These are phyloP conservation scores for Dichomitus squalens DNA, from an alignment of 1,284 basidiomycete species.

Conservation along the genomic window DNA sequence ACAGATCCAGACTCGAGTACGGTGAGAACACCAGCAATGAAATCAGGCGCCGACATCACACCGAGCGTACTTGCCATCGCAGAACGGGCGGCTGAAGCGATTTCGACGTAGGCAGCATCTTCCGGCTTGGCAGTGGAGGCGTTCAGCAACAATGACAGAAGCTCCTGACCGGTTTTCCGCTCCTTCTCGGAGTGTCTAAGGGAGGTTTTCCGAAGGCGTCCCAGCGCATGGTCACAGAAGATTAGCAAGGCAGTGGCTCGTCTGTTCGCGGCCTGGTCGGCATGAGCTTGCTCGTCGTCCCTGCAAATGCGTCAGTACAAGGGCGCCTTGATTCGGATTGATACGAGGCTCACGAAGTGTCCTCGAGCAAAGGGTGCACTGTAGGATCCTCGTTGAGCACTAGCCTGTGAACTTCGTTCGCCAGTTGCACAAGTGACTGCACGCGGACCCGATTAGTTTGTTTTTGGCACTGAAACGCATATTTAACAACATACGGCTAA, in stretches of 20 bases:
- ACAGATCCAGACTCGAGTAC: conserved; percentile 56
- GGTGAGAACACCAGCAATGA: conserved; percentile 52
- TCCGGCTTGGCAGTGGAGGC: conserved; percentile 33
- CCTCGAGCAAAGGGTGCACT: conserved; percentile 58
- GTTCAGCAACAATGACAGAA: conserved; percentile 49
- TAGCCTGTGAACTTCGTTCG: conserved; percentile 69
- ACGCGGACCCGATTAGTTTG: conserved; percentile 20
- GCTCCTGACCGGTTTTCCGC: conserved; percentile 35
- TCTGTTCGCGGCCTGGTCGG: conserved; percentile 48
- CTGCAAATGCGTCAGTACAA: conserved; percentile 34
- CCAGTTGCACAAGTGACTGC: conserved; percentile 67
- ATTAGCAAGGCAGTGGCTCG: conserved; percentile 69
- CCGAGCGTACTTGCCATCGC: conserved; percentile 52
- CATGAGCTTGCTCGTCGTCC: conserved; percentile 54
- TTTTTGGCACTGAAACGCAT: conserved; percentile 15
- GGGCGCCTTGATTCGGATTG: not conserved
- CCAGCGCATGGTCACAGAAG: conserved; percentile 54
- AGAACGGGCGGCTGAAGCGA: conserved; percentile 49
- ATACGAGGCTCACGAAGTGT: conserved; percentile 48
- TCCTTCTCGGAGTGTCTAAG: conserved; percentile 24
- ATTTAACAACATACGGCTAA: conserved; percentile 50
- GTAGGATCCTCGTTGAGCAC: conserved; percentile 44
- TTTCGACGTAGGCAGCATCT: conserved; percentile 36
- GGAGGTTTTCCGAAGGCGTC: conserved; percentile 28
- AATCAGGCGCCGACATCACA: conserved; percentile 69